Evolutionary conservation across 2,329 filamentous ascomycete genomes (phyloP).

Genomic region (Penicillium brasilianum): DNA sequence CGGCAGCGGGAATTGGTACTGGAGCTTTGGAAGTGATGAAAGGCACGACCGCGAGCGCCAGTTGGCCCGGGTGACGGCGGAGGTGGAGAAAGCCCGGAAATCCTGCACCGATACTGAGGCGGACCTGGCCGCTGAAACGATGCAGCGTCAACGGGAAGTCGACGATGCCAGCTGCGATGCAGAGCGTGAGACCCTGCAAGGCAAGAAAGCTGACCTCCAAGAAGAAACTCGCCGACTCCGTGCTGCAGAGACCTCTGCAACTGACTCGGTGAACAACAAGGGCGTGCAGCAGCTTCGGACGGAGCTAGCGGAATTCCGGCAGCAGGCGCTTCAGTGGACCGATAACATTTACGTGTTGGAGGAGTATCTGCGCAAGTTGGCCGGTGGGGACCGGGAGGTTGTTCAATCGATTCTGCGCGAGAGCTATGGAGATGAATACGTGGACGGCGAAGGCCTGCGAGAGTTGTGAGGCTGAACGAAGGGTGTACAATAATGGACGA

Average conservation of each 20-base stretch:
- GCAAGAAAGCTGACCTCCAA: conserved; percentile 30
- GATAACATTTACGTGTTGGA: conserved; percentile 53
- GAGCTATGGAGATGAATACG: conserved; percentile 61
- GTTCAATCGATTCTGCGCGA: conserved; percentile 51
- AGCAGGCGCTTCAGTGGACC: conserved; percentile 46
- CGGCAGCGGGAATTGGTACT: conserved; percentile 74
- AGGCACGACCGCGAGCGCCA: conserved; percentile 52
- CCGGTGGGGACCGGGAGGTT: conserved; percentile 50
- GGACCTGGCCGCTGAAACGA: conserved; percentile 45
- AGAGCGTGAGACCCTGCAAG: conserved; percentile 30
- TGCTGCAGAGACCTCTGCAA: conserved; percentile 41
- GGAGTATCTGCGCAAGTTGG: conserved; percentile 45
- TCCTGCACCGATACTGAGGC: conserved; percentile 40
- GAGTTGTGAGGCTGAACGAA: conserved; percentile 37
- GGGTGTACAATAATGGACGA: neutral
- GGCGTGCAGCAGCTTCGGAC: conserved; percentile 38
- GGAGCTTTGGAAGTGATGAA: conserved; percentile 67
- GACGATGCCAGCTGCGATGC: conserved; percentile 22
- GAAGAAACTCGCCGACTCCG: conserved; percentile 42
- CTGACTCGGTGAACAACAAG: conserved; percentile 40
- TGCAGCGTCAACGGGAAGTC: conserved; percentile 35
- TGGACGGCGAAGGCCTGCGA: conserved; percentile 58
- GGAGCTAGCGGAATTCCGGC: conserved; percentile 41
- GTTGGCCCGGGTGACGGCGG: conserved; percentile 33
- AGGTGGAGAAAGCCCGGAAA: conserved; percentile 38